Evolutionary conservation across 2,329 filamentous ascomycete genomes (phyloP), one percentile per base, ranked within the genome.

Genomic region (Tolypocladium pustulatum): DNA sequence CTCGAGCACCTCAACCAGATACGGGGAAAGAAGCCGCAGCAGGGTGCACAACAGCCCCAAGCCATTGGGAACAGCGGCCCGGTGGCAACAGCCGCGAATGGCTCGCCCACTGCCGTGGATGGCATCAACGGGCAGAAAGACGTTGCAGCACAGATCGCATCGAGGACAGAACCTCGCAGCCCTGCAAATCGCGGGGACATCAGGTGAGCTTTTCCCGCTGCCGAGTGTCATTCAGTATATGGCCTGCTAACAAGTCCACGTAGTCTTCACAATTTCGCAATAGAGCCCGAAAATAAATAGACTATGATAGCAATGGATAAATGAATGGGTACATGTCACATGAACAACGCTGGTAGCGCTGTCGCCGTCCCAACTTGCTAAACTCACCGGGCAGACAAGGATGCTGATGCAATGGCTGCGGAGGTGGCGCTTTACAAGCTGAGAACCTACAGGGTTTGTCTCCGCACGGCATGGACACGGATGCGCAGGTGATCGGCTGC

Each of bases 1-100:
- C 78, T 95, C 6, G 87, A 90, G 72, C 89, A 91, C 66, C 78
- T 95, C 6, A 87, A 90, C 72, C 77, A 81, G 60, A 74, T 91
- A 22, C 81, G 90, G 57, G 88, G 87, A 54, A 86, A 90, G 71
- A 87, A 83, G 34, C 38, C 40, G 7, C 57, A 59, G 54, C 37
- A 54, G 13, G 32, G 10, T 32, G 38, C 51, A 13, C 57, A n/a
- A 27, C 51, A 36, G n/a, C 52, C 57, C 22, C 22, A n/a, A 12
- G 25, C 40, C 4, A 36, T 15, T 12, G 51, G 57, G 12, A 58
- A 36, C 57, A 49, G 57, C 38, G 49, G 56, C 4, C 57, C 51
- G 8, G 38, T 37, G 13, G 27, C 25, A 27, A 41, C 56, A 22
- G 56, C 27, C 38, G 51, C 57, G 15, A 30, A 49, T 12, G 51